phyloP scores from a whole-genome alignment of 2,329 filamentous ascomycete genomes.

The Sporothrix phasma region DNA sequence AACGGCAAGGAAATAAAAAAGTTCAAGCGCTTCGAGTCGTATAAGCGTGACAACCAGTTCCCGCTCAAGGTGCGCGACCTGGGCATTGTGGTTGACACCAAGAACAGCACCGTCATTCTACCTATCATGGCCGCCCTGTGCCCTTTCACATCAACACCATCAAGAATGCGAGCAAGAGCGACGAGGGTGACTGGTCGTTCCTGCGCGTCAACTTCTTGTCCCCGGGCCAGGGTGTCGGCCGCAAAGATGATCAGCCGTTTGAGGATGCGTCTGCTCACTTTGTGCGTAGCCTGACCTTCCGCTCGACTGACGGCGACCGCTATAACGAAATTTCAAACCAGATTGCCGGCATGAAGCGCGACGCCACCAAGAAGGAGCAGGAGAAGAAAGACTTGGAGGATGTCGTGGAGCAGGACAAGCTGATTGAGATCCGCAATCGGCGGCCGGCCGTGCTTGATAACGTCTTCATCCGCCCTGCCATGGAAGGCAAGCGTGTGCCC shows the following conservation, averaged over 20 bases:
- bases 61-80: conserved; percentile 74
- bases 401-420: conserved; percentile 96
- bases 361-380: conserved; percentile 82
- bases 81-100: conserved; percentile 80
- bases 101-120: conserved; percentile 81
- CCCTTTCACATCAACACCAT: conserved; percentile 97
- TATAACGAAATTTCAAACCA: conserved; percentile 86
- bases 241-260: conserved; percentile 96
- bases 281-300: conserved; percentile 87
- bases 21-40: conserved; percentile 98
- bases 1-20: conserved; percentile 94
- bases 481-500: conserved; percentile 94
- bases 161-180: conserved; percentile 97
- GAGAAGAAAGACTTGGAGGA: conserved; percentile 99
- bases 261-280: conserved; percentile 95
- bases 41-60: conserved; percentile 94
- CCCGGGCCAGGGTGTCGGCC: conserved; percentile 89
- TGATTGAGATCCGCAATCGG: conserved; percentile 72
- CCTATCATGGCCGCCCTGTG: conserved; percentile 94
- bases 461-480: conserved; percentile 86
- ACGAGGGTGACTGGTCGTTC: conserved; percentile 89
- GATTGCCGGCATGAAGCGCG: conserved; percentile 94
- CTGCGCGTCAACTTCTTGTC: conserved; percentile 95
- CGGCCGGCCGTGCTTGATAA: conserved; percentile 85
- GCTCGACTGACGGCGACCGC: conserved; percentile 78